Base-by-base conservation (phyloP, 2,329 filamentous ascomycete genomes). In the Eurotiales sp. region DNA sequence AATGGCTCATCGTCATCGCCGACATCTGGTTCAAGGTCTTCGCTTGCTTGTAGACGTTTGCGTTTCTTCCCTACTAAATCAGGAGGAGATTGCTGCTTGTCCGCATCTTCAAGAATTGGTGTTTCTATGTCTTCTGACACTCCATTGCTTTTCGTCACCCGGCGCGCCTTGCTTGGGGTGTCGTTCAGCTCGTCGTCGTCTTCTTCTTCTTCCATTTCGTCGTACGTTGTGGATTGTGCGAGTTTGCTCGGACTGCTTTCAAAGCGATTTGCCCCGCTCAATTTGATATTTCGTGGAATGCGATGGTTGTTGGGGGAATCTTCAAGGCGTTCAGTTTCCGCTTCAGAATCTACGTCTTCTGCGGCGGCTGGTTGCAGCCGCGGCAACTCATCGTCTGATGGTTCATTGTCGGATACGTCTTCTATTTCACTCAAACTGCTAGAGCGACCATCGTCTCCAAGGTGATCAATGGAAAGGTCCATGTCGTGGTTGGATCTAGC, bases 401-500 rank as follows among this genome's bases (percentile, higher is more conserved):
- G 72, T 44, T 80, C 86, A 56, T 87, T 83, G 46, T 88, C 86
- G 39, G 77, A 80, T 56, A 88, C 85, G 62, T 95, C 88, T 64
- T 91, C 90, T 51, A 95, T 88, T 62, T 96, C 92, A 73, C 90
- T 96, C 61, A 97, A 78, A 63, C 90, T 93, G 70, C 92, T 97
- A 34, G 91, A 96, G 48, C 87, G 78, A 66, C 84, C 85, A 67
- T 87, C 88, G 62, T 85, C 83, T 60, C 70, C 66, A 54, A 71
- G 59, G 48, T 64, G 61, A 58, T 81, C 66, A 21, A 67, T 54
- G 36, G 65, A 59, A 46, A 66, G 56, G 57, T 65, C 63, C 37
- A 64, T 61, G 48, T 68, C 65, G 52, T 65, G 63, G 63, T 72
- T 71, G 60, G 66, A 56, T 54, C 64, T 58, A 34, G 61, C 63